phyloP scores from a whole-genome alignment of 2,329 filamentous ascomycete species.

The Leptodontidium sp. region DNA sequence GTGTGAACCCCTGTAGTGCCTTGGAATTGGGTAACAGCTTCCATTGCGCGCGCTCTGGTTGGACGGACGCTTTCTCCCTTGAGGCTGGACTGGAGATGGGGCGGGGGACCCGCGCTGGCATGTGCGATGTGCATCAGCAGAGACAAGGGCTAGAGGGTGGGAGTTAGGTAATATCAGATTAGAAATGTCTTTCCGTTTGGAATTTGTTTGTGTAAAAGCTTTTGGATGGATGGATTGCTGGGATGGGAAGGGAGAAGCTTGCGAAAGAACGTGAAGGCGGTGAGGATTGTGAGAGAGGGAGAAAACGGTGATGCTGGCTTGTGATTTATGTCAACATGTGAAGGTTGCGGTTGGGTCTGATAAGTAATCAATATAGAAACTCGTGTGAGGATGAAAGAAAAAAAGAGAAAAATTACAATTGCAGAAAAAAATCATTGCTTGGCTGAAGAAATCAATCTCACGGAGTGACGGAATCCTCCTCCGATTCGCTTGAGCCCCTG shows the following conservation, averaged over 20 bases:
- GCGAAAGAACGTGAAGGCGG: background rate
- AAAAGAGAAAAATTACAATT: background rate
- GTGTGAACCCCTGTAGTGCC: slow-evolving; percentile 17
- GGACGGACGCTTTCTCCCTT: background rate
- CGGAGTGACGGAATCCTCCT: background rate
- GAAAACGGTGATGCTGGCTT: background rate
- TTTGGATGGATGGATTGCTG: background rate
- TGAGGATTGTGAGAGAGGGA: background rate
- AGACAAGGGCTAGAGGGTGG: slow-evolving; percentile 14
- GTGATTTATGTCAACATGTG: too few species aligned
- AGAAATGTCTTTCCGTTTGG: slow-evolving; percentile 17
- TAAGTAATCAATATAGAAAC: background rate
- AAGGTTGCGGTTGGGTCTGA: too few species aligned
- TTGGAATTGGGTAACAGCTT: slow-evolving; percentile 26
- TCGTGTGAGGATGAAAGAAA: background rate
- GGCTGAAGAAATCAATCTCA: background rate
- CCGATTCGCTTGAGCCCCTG: slow-evolving; percentile 11
- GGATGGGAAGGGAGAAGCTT: background rate
- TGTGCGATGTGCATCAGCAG: slow-evolving; percentile 14
- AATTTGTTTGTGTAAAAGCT: slow-evolving; percentile 21
- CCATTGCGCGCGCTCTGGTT: slow-evolving; percentile 4
- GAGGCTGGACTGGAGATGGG: background rate
- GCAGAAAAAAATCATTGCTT: background rate
- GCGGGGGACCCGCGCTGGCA: background rate
- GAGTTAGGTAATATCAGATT: slow-evolving; percentile 26